Conservation (phyloP, 2,329 filamentous ascomycete species). For the Monilinia fructigena region DNA sequence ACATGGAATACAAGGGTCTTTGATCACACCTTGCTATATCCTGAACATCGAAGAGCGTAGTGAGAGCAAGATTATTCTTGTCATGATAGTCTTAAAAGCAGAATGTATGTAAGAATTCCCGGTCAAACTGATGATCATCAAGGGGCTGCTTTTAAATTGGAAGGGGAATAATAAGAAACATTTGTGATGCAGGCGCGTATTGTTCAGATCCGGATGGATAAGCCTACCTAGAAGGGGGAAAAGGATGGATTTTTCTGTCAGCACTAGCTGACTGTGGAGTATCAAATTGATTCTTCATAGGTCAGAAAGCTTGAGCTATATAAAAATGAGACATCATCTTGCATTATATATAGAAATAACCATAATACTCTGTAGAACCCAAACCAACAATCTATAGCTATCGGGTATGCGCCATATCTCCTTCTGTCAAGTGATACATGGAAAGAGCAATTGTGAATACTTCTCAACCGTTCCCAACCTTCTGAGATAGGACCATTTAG, state of each 20-base stretch:
- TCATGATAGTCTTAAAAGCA: neutral
- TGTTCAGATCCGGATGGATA: neutral
- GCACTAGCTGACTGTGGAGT: slow-evolving; percentile 13
- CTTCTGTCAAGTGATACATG: neutral
- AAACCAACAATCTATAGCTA: neutral
- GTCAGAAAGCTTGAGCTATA: neutral
- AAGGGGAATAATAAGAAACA: neutral
- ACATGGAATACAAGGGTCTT: neutral
- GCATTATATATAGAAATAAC: neutral
- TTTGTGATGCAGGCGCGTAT: neutral
- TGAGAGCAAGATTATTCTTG: neutral
- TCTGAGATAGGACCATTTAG: neutral
- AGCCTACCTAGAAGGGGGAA: neutral
- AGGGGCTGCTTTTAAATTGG: neutral
- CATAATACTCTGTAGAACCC: neutral
- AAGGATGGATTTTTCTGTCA: neutral
- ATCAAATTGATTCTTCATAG: neutral
- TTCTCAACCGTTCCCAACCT: neutral
- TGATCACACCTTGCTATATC: neutral
- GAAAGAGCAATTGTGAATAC: no score
- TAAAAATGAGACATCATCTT: neutral
- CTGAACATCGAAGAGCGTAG: neutral
- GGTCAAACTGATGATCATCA: neutral
- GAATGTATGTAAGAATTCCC: neutral
- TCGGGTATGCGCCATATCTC: neutral